These are phyloP conservation scores for Apiospora rasikravindrae DNA, from an alignment of 2,329 filamentous ascomycete species.

Conservation along the genomic window DNA sequence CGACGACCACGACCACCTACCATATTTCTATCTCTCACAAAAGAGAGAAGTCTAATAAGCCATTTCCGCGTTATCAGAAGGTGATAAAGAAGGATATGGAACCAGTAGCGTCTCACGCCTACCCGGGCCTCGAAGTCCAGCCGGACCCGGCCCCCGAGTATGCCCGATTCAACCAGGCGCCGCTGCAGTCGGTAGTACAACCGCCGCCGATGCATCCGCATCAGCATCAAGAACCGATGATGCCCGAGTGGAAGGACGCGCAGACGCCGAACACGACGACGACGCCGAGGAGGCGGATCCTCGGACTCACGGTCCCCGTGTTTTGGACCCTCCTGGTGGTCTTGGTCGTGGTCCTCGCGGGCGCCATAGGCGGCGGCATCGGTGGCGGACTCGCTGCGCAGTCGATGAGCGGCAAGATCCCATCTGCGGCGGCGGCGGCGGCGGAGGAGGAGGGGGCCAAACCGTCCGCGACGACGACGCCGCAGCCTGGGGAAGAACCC, in stretches of 20 bases:
- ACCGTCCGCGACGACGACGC: background rate
- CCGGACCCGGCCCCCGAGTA: background rate
- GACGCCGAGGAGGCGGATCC: slow-evolving; percentile 21
- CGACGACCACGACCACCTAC: background rate
- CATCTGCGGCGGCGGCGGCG: too few relatives aligned
- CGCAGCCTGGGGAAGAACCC: background rate
- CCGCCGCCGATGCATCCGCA: background rate
- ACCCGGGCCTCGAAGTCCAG: background rate
- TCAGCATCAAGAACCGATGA: background rate
- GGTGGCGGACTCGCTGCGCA: background rate
- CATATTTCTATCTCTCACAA: background rate
- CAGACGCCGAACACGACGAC: background rate
- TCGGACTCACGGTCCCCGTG: slow-evolving; percentile 32
- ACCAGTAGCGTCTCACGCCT: background rate
- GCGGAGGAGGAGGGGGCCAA: background rate
- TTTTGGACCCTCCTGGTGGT: slow-evolving; percentile 33
- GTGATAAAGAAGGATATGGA: background rate
- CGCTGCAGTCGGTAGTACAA: too few relatives aligned
- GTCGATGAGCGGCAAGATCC: too few relatives aligned
- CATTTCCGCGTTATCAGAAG: background rate
- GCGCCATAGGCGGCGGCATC: slow-evolving; percentile 18
- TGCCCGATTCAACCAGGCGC: background rate
- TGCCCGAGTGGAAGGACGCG: background rate
- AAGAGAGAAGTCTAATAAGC: too few relatives aligned
- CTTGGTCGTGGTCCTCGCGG: slow-evolving; percentile 32